Evolutionary conservation across 768 basidiomycete genomes (phyloP), one percentile per base, ranked within the genome.

Genomic region (Boletus edulis): DNA sequence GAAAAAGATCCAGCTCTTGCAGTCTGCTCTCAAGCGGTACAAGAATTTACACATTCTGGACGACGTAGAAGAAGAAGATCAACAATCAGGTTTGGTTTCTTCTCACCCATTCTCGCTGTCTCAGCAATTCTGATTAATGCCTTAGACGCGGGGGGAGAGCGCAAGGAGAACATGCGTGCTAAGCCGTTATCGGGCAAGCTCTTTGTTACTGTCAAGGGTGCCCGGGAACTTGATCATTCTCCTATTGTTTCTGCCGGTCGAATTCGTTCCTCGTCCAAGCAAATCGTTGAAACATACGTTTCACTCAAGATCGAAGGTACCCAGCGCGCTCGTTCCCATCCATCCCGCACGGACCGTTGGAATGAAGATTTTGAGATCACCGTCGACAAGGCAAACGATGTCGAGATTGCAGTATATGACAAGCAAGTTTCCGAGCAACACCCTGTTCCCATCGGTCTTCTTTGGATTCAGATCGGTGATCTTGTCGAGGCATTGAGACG

Each of bases 341-440:
- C 93, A 9, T 87, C 94, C 11, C 86, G 94, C 55, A 97, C 89
- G 29, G 97, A 98, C 73, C 86, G 91, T 43, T 99, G 97, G 97
- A 92, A 93, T 68, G 95, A 99, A 72, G 91, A 94, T 55, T 98
- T 98, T 58, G 94, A 96, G 72, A 92, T 99, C 55, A 80, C 87
- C 0, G 91, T 98, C 39, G 96, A 98, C 77, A 98, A 98, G 73
- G 95, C 96, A 14, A 98, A 96, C 68, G 97, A 99, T 78, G 90
- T 98, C 46, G 97, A 98, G 74, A 87, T 99, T 49, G 91, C 93
- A 31, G 83, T 99, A 32, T 94, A 94, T 64, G 97, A 99, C 73
- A 93, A 93, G 62, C 90, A 91, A 64, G 81, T 83, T 18, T 87
- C 85, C 53, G 91, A 94, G 57, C 75, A 76, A 14, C 82, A 93